These are phyloP conservation scores for Pythium sp. DNA, from an alignment of 352 stramenopile species.

Conservation along the genomic window DNA sequence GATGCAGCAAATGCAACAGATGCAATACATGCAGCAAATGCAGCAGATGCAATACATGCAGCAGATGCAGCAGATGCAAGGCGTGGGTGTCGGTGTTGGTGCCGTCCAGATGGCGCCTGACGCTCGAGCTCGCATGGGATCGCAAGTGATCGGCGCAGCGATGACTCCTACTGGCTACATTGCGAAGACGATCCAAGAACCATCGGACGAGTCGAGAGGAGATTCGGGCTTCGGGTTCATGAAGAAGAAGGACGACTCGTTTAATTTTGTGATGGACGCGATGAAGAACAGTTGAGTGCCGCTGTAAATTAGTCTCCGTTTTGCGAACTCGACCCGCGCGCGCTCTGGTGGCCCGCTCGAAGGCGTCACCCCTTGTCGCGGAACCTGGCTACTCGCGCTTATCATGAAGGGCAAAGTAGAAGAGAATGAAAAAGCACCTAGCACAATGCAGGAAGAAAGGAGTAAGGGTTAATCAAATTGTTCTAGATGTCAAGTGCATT, in stretches of 20 bases:
- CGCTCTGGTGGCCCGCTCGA: constrained; percentile 1
- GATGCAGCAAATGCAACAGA: constrained; percentile 51
- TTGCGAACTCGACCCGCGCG: constrained; percentile 10
- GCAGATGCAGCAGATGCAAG: constrained; percentile 68
- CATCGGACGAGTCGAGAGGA: constrained; percentile 49
- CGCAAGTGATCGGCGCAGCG: constrained; percentile 78
- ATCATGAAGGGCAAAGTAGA: constrained; percentile 8
- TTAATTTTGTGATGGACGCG: constrained; percentile 87
- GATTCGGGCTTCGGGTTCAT: constrained; percentile 83
- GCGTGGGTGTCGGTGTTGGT: constrained; percentile 29
- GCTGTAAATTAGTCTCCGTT: constrained; percentile 55
- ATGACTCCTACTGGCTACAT: constrained; percentile 87
- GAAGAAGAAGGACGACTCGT: constrained; percentile 87
- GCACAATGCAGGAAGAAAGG: not conserved
- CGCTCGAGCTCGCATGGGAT: constrained; percentile 30
- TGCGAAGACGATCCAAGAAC: constrained; percentile 85
- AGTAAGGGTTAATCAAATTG: constrained; percentile 12
- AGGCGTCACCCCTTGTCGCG: not conserved
- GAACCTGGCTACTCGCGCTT: constrained; percentile 3
- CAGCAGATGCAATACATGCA: constrained; percentile 76
- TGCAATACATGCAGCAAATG: constrained; percentile 74
- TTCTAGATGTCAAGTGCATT: constrained; percentile 8
- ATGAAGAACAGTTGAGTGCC: constrained; percentile 82
- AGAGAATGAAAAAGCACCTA: constrained; percentile 2
- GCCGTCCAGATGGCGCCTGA: constrained; percentile 28